Evolutionary conservation across 2,329 filamentous ascomycete genomes (phyloP), one percentile per base, ranked within the genome.

Genomic region (Paecilomyces variotii): DNA sequence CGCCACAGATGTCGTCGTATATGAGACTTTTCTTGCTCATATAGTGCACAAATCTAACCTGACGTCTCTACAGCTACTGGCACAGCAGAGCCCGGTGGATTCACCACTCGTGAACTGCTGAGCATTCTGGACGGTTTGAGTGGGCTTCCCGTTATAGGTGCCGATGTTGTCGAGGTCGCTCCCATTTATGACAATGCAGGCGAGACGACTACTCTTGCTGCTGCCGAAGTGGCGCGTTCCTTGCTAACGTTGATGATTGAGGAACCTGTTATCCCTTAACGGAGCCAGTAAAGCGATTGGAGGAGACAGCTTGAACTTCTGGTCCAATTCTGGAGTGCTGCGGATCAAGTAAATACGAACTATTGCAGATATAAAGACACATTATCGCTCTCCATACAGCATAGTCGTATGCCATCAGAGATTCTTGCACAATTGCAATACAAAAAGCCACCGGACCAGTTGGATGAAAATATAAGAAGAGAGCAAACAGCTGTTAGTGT

Each of bases 111-210:
- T 39, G 82, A 84, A 64, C 70, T 84, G 10, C 66, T 84, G 54
- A 79, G 78, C 0, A 80, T 84, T 49, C 65, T 84, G 1, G 81
- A 83, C 64, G 79, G 79, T 0, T 69, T 84, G 28, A 71, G 68
- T 49, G 82, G 80, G 0, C 62, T 83, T 14, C 72, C 81, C 26
- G 72, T 84, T 0, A 70, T 84, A 32, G 82, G 81, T 1, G 81
- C 78, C 24, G 82, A 84, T 66, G 76, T 83, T 51, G 80, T 84
- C 34, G 81, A 84, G 64, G 82, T 84, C 14, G 78, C 81, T 50
- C 82, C 82, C 2, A 75, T 81, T 5, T 84, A 84, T 63, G 82
- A 84, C 59, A 82, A 79, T 57, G 63, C 74, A 6, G 82, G 80
- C 2, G 80, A 84, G 67, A 80, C 78, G 3, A 84, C 81, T 0